Base-by-base conservation (phyloP, 306 rosid genomes). In the Lathyrus oleraceus region DNA sequence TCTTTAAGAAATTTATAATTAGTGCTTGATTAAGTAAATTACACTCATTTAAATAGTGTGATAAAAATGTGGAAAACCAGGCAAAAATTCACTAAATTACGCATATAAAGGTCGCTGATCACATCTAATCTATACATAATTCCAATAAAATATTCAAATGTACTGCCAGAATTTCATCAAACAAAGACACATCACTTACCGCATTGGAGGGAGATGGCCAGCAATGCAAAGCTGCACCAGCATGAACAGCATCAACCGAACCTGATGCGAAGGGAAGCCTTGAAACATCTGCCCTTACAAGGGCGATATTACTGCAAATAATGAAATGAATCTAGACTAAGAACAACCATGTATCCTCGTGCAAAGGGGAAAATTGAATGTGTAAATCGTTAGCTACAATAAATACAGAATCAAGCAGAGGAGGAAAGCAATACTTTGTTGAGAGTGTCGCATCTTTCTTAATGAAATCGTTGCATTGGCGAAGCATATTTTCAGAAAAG, bases 151-250 rank as follows among this genome's bases (percentile, higher is more conserved):
- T 23, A 23, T 23, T 23, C 25, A 23, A 23, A 23, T 23, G 25
- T 23, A 23, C 25, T 23, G 25, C 2, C 25, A 2, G 2, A 23
- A 23, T 23, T 68, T 64, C 44, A 65, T 25, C 35, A 16, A 27
- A 58, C 73, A 48, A 38, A 66, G 78, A 79, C 73, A 61, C 45
- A 16, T 38, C 7, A 58, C 97, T 90, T 83, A 90, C 99, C 70
- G 96, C 97, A 79, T 88, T 91, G 42, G 97, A 84, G 74, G 99
- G 92, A 85, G 96, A 91, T 65, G 97, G 88, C 99, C 99, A 94
- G 74, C 97, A 94, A 78, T 91, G 97, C 83, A 91, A 75, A 57
- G 97, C 97, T 1, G 99, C 99, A 39, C 95, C 97, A 6, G 99
- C 99, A 70, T 94, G 99, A 78, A 94, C 94, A 71, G 97, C 98